Evolutionary conservation across 768 basidiomycete genomes (phyloP).

Genomic region (Suillus tomentosus): DNA sequence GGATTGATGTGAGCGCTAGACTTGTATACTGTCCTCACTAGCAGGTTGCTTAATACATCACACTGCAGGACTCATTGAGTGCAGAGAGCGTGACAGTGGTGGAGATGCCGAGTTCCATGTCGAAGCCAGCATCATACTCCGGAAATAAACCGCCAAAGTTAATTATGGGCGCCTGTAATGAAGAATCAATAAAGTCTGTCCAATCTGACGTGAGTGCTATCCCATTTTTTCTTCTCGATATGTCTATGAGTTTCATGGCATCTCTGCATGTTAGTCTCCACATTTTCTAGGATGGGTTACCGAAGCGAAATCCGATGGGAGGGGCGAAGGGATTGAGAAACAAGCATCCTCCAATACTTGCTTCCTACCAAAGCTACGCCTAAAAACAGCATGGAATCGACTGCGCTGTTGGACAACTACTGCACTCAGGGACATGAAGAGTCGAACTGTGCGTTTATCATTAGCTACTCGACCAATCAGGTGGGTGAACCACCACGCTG

Average conservation of each 20-base stretch:
- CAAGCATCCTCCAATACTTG: not conserved
- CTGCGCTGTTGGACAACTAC: slow-evolving; percentile 5
- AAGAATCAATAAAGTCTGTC: not conserved
- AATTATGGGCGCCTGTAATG: too few species aligned
- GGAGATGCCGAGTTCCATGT: not conserved
- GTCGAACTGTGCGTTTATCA: not conserved
- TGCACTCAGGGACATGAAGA: slow-evolving; percentile 3
- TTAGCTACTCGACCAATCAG: not conserved
- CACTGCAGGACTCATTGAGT: not conserved
- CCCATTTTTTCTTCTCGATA: not conserved
- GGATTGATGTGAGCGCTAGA: slow-evolving; percentile 4
- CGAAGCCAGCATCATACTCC: not conserved
- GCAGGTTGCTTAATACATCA: not conserved
- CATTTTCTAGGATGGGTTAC: not conserved
- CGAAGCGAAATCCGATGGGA: not conserved
- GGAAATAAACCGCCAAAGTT: not conserved
- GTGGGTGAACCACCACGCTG: not conserved
- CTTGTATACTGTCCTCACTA: not conserved
- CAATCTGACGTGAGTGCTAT: slow-evolving; percentile 2
- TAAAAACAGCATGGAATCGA: slow-evolving; percentile 2
- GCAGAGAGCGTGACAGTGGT: slow-evolving; percentile 8
- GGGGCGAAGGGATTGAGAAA: not conserved
- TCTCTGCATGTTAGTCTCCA: not conserved
- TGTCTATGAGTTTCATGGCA: not conserved
- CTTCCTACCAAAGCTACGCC: not conserved